These are phyloP conservation scores for Maudiozyma bulderi DNA, from an alignment of 805 yeast species.

Conservation along the genomic window DNA sequence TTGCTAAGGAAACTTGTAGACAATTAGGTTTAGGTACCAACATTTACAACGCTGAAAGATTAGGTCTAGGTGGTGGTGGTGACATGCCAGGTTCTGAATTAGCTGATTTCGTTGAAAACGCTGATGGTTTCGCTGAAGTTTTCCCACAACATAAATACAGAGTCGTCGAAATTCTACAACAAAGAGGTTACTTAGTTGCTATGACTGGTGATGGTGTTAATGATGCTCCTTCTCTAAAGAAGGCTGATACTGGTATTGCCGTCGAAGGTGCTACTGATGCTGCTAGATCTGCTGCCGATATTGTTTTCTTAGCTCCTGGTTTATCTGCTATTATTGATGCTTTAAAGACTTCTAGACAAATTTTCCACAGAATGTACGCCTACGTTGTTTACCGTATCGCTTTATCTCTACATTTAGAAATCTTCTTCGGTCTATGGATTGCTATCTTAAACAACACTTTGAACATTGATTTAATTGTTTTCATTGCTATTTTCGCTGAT, in stretches of 20 bases:
- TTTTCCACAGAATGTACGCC: slow-evolving; percentile 98
- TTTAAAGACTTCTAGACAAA: slow-evolving; percentile 88
- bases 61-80: slow-evolving; percentile 93
- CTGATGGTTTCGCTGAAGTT: slow-evolving; percentile 97
- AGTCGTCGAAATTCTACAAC: slow-evolving; percentile 90
- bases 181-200: slow-evolving; percentile 94
- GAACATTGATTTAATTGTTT: slow-evolving; percentile 85
- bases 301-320: slow-evolving; percentile 93
- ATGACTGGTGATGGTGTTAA: slow-evolving; percentile 99
- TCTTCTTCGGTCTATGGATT: slow-evolving; percentile 94
- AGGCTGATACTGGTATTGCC: slow-evolving; percentile 95
- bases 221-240: slow-evolving; percentile 96
- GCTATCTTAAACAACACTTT: slow-evolving; percentile 81
- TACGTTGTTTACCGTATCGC: slow-evolving; percentile 98
- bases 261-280: slow-evolving; percentile 98
- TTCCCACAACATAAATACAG: slow-evolving; percentile 97
- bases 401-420: slow-evolving; percentile 85
- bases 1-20: slow-evolving; percentile 96
- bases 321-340: slow-evolving; percentile 91
- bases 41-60: slow-evolving; percentile 93
- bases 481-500: slow-evolving; percentile 95
- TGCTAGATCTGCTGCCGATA: slow-evolving; percentile 95
- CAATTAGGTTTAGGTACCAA: slow-evolving; percentile 94
- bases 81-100: slow-evolving; percentile 95
- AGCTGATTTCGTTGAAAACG: slow-evolving; percentile 95